phyloP scores from a whole-genome alignment of 805 yeast species.

The Kodamaea laetipori region DNA sequence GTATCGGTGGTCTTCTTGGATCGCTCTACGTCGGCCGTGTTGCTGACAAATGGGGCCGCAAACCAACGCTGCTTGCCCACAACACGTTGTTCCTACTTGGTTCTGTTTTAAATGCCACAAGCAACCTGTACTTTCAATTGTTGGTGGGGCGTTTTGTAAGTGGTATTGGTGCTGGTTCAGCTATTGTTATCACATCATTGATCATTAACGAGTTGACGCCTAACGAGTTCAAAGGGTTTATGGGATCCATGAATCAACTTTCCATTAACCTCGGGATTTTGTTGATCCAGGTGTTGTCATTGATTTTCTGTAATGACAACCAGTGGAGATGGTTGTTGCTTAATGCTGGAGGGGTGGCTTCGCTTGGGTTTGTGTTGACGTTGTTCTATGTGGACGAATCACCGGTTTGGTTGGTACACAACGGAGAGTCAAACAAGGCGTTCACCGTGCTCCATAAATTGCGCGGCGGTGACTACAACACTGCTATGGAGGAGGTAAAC shows the following conservation, averaged over 20 bases:
- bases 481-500: constrained; percentile 39
- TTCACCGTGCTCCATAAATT: constrained; percentile 36
- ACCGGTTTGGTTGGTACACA: constrained; percentile 75
- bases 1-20: constrained; percentile 82
- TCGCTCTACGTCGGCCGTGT: constrained; percentile 67
- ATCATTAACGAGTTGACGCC: constrained; percentile 83
- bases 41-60: constrained; percentile 69
- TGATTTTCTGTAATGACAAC: constrained; percentile 60
- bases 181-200: constrained; percentile 83
- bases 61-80: constrained; percentile 52
- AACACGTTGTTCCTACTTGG: constrained; percentile 59
- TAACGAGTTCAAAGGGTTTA: constrained; percentile 60
- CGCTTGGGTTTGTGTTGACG: constrained; percentile 45
- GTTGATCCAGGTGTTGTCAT: constrained; percentile 73
- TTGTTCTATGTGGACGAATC: constrained; percentile 61
- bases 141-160: constrained; percentile 71
- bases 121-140: constrained; percentile 47
- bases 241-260: constrained; percentile 91
- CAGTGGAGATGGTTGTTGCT: constrained; percentile 75
- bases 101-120: constrained; percentile 56
- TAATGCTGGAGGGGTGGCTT: constrained; percentile 59
- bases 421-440: constrained; percentile 48
- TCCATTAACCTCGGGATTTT: constrained; percentile 84
- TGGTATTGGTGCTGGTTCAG: constrained; percentile 87
- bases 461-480: constrained; percentile 42